These are phyloP conservation scores for Phytopythium helicoides DNA, from an alignment of 352 stramenopile genomes.

Conservation along the genomic window DNA sequence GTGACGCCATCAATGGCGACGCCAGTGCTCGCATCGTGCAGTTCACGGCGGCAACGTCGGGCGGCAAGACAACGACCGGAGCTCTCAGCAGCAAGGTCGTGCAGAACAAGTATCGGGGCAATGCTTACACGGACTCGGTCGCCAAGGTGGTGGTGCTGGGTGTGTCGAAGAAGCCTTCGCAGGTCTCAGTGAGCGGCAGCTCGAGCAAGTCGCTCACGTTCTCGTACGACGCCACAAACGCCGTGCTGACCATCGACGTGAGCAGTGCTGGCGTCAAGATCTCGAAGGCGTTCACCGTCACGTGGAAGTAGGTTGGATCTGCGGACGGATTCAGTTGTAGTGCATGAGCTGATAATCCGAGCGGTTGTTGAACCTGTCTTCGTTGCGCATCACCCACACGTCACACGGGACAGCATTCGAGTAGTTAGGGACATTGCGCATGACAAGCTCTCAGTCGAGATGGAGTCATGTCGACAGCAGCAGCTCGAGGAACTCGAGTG, in stretches of 20 bases:
- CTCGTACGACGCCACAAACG: background rate
- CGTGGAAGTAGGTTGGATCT: constrained; percentile 11
- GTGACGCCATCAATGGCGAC: constrained; percentile 38
- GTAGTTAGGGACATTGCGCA: background rate
- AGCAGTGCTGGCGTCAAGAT: constrained; percentile 3
- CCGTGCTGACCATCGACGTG: constrained; percentile 7
- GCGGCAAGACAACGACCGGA: too few relatives aligned
- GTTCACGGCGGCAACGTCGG: constrained; percentile 19
- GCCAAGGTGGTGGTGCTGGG: constrained; percentile 32
- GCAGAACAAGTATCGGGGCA: constrained; percentile 22
- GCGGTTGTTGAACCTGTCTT: too few relatives aligned
- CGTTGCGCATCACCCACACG: too few relatives aligned
- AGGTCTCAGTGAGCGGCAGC: constrained; percentile 19
- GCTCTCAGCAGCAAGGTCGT: constrained; percentile 13
- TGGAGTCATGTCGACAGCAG: constrained; percentile 12
- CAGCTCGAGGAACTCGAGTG: constrained; percentile 78
- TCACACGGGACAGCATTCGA: background rate
- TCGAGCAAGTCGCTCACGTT: constrained; percentile 4
- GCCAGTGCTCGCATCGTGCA: constrained; percentile 19
- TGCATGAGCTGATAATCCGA: too few relatives aligned
- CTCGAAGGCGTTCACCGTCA: constrained; percentile 4
- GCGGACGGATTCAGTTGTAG: too few relatives aligned
- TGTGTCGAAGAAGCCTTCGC: constrained; percentile 12
- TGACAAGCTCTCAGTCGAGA: background rate
- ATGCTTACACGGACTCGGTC: constrained; percentile 9